Evolutionary conservation across 2,329 filamentous ascomycete genomes (phyloP), one percentile per base, ranked within the genome.

Genomic region (Elsinoe australis): DNA sequence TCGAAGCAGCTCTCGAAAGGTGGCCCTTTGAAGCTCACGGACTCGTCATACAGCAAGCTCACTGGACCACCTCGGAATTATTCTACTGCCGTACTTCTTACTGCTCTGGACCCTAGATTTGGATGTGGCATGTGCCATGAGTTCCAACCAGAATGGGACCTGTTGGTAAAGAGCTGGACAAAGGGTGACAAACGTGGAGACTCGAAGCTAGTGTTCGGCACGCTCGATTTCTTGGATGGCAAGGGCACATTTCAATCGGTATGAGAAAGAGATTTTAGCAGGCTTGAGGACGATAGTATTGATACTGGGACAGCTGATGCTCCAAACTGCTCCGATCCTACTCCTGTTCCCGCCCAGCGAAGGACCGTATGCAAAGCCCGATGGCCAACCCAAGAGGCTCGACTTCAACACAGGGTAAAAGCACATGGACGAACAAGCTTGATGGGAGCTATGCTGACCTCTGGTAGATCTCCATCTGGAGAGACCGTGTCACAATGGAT

Each of bases 121-220:
- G 86, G 85, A 52, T 98, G 92, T 65, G 73, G 81, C 55, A 73
- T 96, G 41, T 98, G 92, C 67, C 78, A 80, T 46, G 87, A 94
- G 47, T 95, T 98, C 66, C 85, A 95, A 65, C 84, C 89, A 1
- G 92, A 98, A 68, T 98, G 88, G 85, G 85, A 94, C 49, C 67
- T 96, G 47, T 70, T 98, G 48, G 79, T 79, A 47, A 85, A 80
- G 66, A 92, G 85, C 68, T 98, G 92, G 92, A 74, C 75, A 53
- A 87, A 85, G 65, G 88, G 86, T 5, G 85, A 94, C 66, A 87
- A 83, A 71, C 71, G 78, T 51, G 83, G 74, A 47, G 75, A 86
- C 55, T 83, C 81, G 21, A 76, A 83, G 53, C 59, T 94, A 54
- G 65, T 96, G 35, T 94, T 90, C 67, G 83, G 79, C 18, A 90